Base-by-base conservation (phyloP, 2,329 filamentous ascomycete genomes). In the Ciborinia camelliae region DNA sequence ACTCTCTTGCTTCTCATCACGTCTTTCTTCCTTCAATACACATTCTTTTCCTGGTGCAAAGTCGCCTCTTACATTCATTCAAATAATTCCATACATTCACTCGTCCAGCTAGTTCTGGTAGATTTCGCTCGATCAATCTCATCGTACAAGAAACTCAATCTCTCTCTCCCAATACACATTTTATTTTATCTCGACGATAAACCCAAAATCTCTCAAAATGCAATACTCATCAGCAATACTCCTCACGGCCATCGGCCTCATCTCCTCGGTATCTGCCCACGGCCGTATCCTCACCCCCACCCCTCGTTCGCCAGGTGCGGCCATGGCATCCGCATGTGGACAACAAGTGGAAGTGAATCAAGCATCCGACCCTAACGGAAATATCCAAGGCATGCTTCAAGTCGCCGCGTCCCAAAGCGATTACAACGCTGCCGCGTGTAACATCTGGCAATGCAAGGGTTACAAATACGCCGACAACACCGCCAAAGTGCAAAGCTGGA, bases 391-490 rank as follows among this genome's bases (percentile, higher is more conserved):
- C 4, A 71, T 77, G 23, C 71, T 77, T 1, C 64, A 73, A 18
- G 77, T 79, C 61, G 75, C 62, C 15, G 35, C 10, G 1, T 43
- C 74, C 2, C 77, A 78, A 9, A 68, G 66, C 51, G 65, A 75
- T 62, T 69, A 64, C 53, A 26, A 68, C 51, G 64, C 68, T 23
- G 67, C 66, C 2, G 65, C 43, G 3, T 77, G 79, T 74, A 76
- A 80, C 68, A 73, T 81, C 64, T 78, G 77, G 70, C 79, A 81
- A 63, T 83, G 81, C 78, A 80, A 80, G 67, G 81, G 81, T 14
- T 80, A 79, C 73, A 73, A 76, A 35, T 80, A 79, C 66, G 71
- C 57, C 2, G 78, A 83, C 72, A 82, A 82, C 75, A 67, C 68
- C 26, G 74, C 73, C 63, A 76, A 74, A 15, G 76, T 82, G 4